Percentiles rank a stretch among this genome's conserved stretches.
Evolutionary conservation across 306 rosid species (phyloP).

Genomic region (Quercus bicolor): DNA sequence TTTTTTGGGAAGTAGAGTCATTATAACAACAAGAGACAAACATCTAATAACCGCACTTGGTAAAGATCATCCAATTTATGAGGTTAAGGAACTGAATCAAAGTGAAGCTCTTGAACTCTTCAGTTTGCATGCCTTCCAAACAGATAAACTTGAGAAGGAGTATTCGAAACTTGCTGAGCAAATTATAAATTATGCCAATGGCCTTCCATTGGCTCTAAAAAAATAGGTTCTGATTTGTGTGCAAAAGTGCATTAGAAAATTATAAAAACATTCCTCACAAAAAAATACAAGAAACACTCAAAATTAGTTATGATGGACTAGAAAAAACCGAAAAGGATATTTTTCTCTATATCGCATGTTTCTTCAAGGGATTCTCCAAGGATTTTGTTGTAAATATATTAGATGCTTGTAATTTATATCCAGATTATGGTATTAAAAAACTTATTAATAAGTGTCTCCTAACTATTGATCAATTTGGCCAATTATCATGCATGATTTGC

Average conservation of each 20-base stretch:
- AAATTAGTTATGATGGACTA: constrained; percentile 16
- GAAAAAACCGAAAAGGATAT: constrained; percentile 6
- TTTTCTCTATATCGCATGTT: constrained; percentile 16
- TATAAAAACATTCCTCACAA: constrained; percentile 9
- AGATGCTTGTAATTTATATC: constrained; percentile 4
- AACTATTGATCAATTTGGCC: not conserved
- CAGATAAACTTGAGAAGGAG: not conserved
- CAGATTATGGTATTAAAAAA: constrained; percentile 2
- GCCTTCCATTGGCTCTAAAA: constrained; percentile 8
- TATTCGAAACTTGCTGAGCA: not conserved
- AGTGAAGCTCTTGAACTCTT: no score
- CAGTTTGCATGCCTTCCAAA: no score
- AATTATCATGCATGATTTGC: not conserved
- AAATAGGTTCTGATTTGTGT: no score
- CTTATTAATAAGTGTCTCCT: constrained; percentile 15
- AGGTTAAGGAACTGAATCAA: not conserved
- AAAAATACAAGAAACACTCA: not conserved
- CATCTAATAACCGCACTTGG: not conserved
- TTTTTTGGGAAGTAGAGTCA: constrained; percentile 18
- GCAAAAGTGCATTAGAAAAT: not conserved
- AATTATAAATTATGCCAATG: not conserved
- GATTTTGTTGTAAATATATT: not conserved
- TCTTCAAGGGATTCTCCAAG: constrained; percentile 6
- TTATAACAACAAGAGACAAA: constrained; percentile 13
- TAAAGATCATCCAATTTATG: not conserved